phyloP scores from a whole-genome alignment of 352 stramenopile species.

The Blastocystis sp. region DNA sequence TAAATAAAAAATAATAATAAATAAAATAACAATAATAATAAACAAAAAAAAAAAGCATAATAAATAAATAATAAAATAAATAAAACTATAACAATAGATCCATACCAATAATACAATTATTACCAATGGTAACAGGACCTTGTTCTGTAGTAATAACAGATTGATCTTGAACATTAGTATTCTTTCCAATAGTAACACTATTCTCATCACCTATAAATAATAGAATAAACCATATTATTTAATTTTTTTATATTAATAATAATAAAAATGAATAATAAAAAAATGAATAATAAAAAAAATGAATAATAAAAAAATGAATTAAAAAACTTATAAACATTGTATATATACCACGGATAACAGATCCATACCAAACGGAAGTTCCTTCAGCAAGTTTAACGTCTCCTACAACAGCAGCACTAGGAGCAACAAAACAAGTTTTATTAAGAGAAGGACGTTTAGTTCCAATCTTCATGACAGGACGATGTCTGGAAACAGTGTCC shows the following conservation, averaged over 20 bases:
- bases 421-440: conserved; percentile 72
- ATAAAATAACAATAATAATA: no score
- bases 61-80: not conserved
- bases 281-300: no score
- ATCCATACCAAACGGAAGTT: conserved; percentile 81
- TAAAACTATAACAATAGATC: not conserved
- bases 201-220: conserved; percentile 55
- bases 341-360: conserved; percentile 72
- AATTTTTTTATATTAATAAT: no score
- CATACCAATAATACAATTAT: conserved; percentile 70
- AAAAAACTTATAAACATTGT: no score
- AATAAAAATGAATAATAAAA: no score
- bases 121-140: conserved; percentile 64
- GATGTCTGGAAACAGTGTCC: conserved; percentile 71
- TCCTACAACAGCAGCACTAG: conserved; percentile 79
- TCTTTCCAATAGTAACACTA: conserved; percentile 72
- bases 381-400: conserved; percentile 77
- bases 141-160: conserved; percentile 68
- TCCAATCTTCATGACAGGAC: conserved; percentile 70
- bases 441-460: conserved; percentile 67
- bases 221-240: not conserved
- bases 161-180: conserved; percentile 83
- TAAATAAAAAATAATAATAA: no score
- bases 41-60: no score
- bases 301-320: no score